A percentile compares a stretch with the other conserved stretches of the same genome.
Evolutionary conservation across 2,329 filamentous ascomycete genomes (phyloP).

Genomic region (Fusarium sp.): DNA sequence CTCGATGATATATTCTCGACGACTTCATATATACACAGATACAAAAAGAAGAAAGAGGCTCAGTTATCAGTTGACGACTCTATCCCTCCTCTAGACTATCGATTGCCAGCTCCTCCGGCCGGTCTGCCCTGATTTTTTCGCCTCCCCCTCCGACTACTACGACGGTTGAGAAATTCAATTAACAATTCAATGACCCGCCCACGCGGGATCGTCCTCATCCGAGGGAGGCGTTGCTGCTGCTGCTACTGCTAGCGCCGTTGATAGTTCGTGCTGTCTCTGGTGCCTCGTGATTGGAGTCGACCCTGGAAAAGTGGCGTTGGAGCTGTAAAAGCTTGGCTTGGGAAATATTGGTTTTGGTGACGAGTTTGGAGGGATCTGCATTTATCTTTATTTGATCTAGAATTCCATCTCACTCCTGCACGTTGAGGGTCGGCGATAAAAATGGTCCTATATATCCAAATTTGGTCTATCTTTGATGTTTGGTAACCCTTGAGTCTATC

Average conservation of each 20-base stretch:
- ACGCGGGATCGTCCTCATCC: constrained; percentile 28
- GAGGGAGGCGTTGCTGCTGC: background rate
- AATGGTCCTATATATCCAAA: background rate
- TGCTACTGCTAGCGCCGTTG: constrained; percentile 24
- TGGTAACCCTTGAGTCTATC: background rate
- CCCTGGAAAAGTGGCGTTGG: constrained; percentile 32
- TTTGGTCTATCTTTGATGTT: background rate
- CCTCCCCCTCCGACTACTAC: background rate
- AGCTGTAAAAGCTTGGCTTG: constrained; percentile 23
- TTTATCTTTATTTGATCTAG: background rate
- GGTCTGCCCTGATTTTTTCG: constrained; percentile 8
- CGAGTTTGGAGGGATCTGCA: background rate
- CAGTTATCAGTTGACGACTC: constrained; percentile 12
- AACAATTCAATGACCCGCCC: constrained; percentile 13
- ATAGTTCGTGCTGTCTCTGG: constrained; percentile 25
- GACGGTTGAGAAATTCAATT: constrained; percentile 24
- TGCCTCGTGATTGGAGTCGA: constrained; percentile 28
- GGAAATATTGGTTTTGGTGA: constrained; percentile 10
- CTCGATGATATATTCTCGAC: background rate
- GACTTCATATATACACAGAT: background rate
- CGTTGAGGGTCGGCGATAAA: background rate
- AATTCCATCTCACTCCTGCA: constrained; percentile 16
- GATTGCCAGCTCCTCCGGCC: constrained; percentile 5
- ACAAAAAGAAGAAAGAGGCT: background rate
- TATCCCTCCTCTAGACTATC: constrained; percentile 21